Percentiles rank a stretch among this genome's conserved stretches.
Conservation (phyloP, 2,329 filamentous ascomycete species). For the Phaeosphaeriaceae sp. region DNA sequence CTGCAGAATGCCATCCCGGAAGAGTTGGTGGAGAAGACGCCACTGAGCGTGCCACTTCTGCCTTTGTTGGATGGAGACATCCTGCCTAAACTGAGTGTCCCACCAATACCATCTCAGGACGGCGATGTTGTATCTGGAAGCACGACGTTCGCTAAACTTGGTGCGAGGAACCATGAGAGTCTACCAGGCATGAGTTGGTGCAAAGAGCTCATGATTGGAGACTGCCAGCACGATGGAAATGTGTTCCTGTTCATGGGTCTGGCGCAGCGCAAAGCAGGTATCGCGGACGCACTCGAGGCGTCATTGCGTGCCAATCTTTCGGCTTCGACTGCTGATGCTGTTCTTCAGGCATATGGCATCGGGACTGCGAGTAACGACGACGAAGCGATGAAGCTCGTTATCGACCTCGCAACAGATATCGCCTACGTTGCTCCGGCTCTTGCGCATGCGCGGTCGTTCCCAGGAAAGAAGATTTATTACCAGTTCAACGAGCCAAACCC, state of each 20-base stretch:
- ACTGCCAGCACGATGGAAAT: constrained; percentile 52
- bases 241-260: constrained; percentile 29
- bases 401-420: constrained; percentile 54
- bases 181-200: constrained; percentile 51
- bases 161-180: background rate
- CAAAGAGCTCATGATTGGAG: constrained; percentile 53
- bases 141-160: constrained; percentile 15
- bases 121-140: background rate
- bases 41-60: constrained; percentile 41
- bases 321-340: constrained; percentile 7
- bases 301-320: constrained; percentile 35
- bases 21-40: constrained; percentile 48
- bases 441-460: constrained; percentile 41
- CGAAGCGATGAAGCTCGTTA: constrained; percentile 45
- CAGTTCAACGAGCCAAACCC: constrained; percentile 33
- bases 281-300: constrained; percentile 33
- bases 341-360: constrained; percentile 51
- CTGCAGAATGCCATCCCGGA: constrained; percentile 47
- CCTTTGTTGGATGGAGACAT: constrained; percentile 54
- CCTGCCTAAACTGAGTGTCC: constrained; percentile 25
- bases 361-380: constrained; percentile 41
- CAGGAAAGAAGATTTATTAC: constrained; percentile 24
- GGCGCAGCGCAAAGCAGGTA: constrained; percentile 14
- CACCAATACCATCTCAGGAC: background rate
- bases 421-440: constrained; percentile 51